Base-by-base conservation (phyloP, 2,329 filamentous ascomycete genomes). In the Epichloe amarillans region DNA sequence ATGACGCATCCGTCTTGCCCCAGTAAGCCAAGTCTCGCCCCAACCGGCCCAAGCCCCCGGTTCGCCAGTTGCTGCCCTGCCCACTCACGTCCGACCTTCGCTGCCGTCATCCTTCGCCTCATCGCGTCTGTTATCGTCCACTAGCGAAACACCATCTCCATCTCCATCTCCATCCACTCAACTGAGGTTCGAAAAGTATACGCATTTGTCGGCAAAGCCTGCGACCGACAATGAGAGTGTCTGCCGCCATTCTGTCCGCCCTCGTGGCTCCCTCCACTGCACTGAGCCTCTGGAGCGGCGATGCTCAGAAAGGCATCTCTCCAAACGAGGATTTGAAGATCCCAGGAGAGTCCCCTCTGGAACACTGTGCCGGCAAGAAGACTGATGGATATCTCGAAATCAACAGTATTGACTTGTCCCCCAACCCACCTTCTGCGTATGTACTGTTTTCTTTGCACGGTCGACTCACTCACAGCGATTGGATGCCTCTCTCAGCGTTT, bases 391-490 rank as follows among this genome's bases (percentile, higher is more conserved):
- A 90, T 52, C 72, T 96, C 58, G 70, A 72, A 42, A 89, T 98
- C 61, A 74, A 89, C 56, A 79, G 78, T 45, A 88, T 97, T 51
- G 83, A 96, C 61, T 70, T 98, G 52, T 64, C 68, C 37, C 93
- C 93, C 14, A 97, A 96, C 68, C 93, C 91, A 53, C 93, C 93
- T 37, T 64, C 79, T 64, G 75, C 89, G 91, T 97, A 81, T 47
- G 58, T 48, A 5, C 46, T 14, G 36, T 40, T 19, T 14, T 14
- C 37, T 10, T 17, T 23, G 14, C 15, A 19, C 23, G 4, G 10
- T 23, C 44, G 5, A 26, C 44, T n/a, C 17, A 17, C 26, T 11
- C 26, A 30, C 26, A 30, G 26, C 26, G 26, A 30, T 1, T 39
- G 19, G 33, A 12, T 35, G 23, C n/a, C 10, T 37, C n/a, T n/a